Evolutionary conservation across 2,329 filamentous ascomycete genomes (phyloP), one percentile per base, ranked within the genome.

Genomic region (Penicillium sp.): DNA sequence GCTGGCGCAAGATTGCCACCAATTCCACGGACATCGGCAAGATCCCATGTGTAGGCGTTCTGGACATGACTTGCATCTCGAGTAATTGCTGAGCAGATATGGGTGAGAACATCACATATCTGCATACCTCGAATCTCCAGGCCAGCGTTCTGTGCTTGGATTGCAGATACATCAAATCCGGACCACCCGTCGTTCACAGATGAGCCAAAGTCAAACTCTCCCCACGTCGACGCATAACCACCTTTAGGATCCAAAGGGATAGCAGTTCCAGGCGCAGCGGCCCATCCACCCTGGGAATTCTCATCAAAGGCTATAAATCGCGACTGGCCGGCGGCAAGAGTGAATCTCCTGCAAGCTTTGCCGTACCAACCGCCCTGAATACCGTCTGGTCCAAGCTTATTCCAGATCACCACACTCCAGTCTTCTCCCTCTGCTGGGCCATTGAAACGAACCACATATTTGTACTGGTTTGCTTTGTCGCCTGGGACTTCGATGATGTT

Each of bases 201-300:
- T 45, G 62, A 68, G 29, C 62, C 64, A 43, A 73, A 71, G 58
- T 72, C 70, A 52, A 73, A 72, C 52, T 73, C 71, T 33, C 69
- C 70, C 68, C 68, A 73, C 39, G 71, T 73, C 52, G 58, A 60
- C 24, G 68, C 60, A 29, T 68, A 72, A 5, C 59, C 65, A 50
- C 70, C 71, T 24, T 53, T 43, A 56, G 64, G 59, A 57, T 65
- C 63, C 21, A 52, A 70, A 43, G 71, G 68, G 14, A 72, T 56
- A 16, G 49, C 44, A 24, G 57, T 57, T 33, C 61, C 63, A 14
- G 52, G 11, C 1, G 67, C 65, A 7, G 73, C 71, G 24, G 65
- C 70, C 31, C 67, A 74, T 33, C 65, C 70, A 49, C 71, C 73
- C 52, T 74, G 66, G 22, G 72, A 65, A 62, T 75, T 65, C 11